Evolutionary conservation across 2,329 filamentous ascomycete genomes (phyloP).

Genomic region (Myriosclerotinia scirpicola): DNA sequence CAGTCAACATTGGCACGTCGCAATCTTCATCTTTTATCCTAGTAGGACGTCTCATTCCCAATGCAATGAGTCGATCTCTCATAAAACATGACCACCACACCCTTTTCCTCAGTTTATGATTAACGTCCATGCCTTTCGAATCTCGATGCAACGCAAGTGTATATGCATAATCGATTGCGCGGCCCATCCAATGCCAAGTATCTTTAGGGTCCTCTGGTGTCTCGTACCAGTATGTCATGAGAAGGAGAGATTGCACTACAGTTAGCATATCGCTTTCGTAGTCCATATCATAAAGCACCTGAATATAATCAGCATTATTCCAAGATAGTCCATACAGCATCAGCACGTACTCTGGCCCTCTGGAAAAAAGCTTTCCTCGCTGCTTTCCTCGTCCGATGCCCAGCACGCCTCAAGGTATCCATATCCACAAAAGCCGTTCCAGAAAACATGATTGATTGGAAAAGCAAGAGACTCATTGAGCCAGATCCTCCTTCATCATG

Average conservation of each 20-base stretch:
- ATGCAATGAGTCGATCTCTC: slow-evolving; percentile 85
- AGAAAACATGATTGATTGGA: slow-evolving; percentile 94
- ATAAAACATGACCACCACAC: slow-evolving; percentile 99
- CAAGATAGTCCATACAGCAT: slow-evolving; percentile 6
- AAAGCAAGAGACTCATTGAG: slow-evolving; percentile 79
- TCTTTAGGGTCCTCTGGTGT: slow-evolving; percentile 96
- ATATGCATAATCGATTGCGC: slow-evolving; percentile 87
- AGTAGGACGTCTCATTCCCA: slow-evolving; percentile 91
- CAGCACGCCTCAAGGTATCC: slow-evolving; percentile 70
- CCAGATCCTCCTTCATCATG: slow-evolving; percentile 66
- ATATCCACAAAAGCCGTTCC: slow-evolving; percentile 86
- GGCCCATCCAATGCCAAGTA: slow-evolving; percentile 98
- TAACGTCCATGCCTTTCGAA: slow-evolving; percentile 72
- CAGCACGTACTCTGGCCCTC: slow-evolving; percentile 71
- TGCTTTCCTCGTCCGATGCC: slow-evolving; percentile 74
- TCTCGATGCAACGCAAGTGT: slow-evolving; percentile 92
- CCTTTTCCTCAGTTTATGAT: slow-evolving; percentile 85
- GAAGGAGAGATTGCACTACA: slow-evolving; percentile 80
- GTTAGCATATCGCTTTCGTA: slow-evolving; percentile 88
- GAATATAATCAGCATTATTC: slow-evolving; percentile 28
- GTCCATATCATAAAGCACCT: slow-evolving; percentile 92
- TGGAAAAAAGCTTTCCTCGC: slow-evolving; percentile 88
- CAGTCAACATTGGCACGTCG: slow-evolving; percentile 84
- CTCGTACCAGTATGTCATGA: slow-evolving; percentile 98
- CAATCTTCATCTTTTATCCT: slow-evolving; percentile 92